Base-by-base conservation (phyloP, 495 filamentous ascomycete genomes). In the Aspergillus carlsbadensis region DNA sequence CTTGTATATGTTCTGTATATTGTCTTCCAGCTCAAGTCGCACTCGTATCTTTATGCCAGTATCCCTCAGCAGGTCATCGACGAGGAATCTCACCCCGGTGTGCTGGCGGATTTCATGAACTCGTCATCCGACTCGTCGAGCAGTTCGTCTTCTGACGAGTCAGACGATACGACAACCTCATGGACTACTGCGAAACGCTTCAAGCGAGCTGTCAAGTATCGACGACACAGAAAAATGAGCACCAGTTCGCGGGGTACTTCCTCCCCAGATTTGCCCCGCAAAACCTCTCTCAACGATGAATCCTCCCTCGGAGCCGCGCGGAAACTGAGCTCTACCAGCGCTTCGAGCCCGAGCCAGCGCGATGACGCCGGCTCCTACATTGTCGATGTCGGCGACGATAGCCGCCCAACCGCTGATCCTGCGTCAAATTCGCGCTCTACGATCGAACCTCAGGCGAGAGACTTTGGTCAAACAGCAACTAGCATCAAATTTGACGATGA, bases 21-120 rank as follows among this genome's bases (percentile, higher is more conserved):
- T 45, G 56, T 94, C 22, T 96, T 96, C 68, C 92, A 96, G 76
- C 79, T 96, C 41, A 93, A 92, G 74, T 92, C 91, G 3, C 92
- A 96, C 63, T 80, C 89, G 3, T 95, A 96, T 69, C 86, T 96
- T 69, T 96, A 95, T 61, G 88, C 88, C 56, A 92, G 90, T 62
- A 94, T 88, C 7, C 91, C 92, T 11, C 90, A 96, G 65, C 84
- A 89, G 56, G 86, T 93, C 43, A 92, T 96, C 57, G 92, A 96
- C 57, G 88, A 93, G 66, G 89, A 94, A 64, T 86, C 89, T 0
- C 86, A 89, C 45, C 92, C 92, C 4, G 92, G 92, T 53, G 81
- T 93, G 0, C 76, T 92, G n/a, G 87, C 87, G 8, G 87, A 88
- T 22, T 88, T 92, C 63, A 78, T 96, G 67, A 84, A 89, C 59